Conservation (phyloP, 441 rosid species). For the Mallotus japonicus region DNA sequence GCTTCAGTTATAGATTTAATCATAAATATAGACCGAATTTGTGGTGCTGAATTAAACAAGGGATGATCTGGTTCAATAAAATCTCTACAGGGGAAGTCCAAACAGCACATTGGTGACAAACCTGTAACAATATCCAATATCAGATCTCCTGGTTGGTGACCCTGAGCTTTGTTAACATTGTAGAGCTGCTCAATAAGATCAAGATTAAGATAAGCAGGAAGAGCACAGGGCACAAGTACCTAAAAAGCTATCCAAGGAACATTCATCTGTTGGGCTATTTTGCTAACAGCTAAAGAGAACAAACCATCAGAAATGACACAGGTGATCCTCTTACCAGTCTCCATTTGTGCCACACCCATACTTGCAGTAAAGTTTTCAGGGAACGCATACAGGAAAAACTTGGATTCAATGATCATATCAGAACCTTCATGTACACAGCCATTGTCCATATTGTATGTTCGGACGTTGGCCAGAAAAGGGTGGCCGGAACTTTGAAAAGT, state of each 20-base stretch:
- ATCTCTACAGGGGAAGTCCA: no score
- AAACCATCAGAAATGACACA: slow-evolving; percentile 5
- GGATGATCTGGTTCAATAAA: no score
- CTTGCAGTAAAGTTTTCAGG: not conserved
- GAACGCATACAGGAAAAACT: not conserved
- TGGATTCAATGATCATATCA: no score
- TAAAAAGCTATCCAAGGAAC: slow-evolving; percentile 14
- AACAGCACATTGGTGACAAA: not conserved
- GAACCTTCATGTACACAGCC: no score
- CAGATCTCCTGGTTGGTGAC: not conserved
- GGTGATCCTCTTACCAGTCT: not conserved
- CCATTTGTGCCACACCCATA: not conserved
- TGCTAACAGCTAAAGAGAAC: not conserved
- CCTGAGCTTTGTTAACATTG: no score
- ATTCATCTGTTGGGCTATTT: not conserved
- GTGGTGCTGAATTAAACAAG: no score
- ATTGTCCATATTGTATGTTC: no score
- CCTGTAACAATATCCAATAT: not conserved
- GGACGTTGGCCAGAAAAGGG: no score
- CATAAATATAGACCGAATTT: no score
- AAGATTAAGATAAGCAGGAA: no score
- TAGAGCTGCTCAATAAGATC: not conserved
- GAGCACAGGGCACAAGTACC: not conserved
- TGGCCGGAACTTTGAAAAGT: no score
- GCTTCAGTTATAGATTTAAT: not conserved